These are phyloP conservation scores for Macadamia tetraphylla DNA, from an alignment of 164 flowering plant species.

Conservation along the genomic window DNA sequence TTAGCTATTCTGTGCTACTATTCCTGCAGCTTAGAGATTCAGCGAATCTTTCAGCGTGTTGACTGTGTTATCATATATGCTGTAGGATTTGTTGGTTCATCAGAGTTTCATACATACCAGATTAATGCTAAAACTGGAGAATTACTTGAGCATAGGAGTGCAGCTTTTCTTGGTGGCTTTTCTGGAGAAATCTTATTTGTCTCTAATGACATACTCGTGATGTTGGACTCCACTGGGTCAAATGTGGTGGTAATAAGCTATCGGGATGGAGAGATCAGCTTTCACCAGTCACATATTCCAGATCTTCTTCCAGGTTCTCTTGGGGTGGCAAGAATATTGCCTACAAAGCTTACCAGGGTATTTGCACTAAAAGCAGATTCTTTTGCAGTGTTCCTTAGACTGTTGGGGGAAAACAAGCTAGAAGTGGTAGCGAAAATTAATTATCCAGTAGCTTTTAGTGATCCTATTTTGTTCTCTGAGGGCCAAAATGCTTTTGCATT, in stretches of 20 bases:
- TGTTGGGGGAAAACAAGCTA: slow-evolving; percentile 39
- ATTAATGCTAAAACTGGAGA: slow-evolving; percentile 69
- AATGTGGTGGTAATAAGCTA: slow-evolving; percentile 40
- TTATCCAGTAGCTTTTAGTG: slow-evolving; percentile 56
- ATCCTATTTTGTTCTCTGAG: slow-evolving; percentile 52
- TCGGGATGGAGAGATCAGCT: slow-evolving; percentile 42
- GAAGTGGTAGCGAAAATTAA: slow-evolving; percentile 47
- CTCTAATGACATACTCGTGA: slow-evolving; percentile 51
- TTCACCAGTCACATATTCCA: slow-evolving; percentile 43
- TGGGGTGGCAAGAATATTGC: slow-evolving; percentile 45
- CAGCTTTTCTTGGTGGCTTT: slow-evolving; percentile 56
- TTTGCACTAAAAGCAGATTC: slow-evolving; percentile 45
- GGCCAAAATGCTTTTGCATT: slow-evolving; percentile 69
- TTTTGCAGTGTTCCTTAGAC: slow-evolving; percentile 35
- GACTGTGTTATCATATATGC: slow-evolving; percentile 52
- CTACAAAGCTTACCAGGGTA: slow-evolving; percentile 46
- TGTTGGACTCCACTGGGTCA: slow-evolving; percentile 56
- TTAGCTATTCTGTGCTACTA: slow-evolving; percentile 2
- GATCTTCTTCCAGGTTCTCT: slow-evolving; percentile 47
- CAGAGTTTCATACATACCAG: slow-evolving; percentile 42
- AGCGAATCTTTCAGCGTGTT: slow-evolving; percentile 50
- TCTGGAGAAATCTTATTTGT: slow-evolving; percentile 52
- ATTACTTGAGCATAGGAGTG: slow-evolving; percentile 44
- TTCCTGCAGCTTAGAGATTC: slow-evolving; percentile 63
- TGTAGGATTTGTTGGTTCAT: slow-evolving; percentile 52